phyloP scores from a whole-genome alignment of 441 rosid genomes.

The Manihot esculenta region DNA sequence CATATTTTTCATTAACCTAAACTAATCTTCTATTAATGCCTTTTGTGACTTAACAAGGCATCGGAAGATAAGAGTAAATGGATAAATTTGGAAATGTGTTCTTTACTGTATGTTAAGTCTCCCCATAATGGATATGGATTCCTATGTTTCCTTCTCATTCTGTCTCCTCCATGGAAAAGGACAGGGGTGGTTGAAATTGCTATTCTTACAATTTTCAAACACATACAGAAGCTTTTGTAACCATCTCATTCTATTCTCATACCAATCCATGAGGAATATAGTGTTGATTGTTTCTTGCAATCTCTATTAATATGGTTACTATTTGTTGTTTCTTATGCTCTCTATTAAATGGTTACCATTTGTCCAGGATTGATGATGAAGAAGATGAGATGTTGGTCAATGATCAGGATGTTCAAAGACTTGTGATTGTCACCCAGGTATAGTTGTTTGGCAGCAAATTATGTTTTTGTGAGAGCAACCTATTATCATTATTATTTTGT shows the following conservation, averaged over 20 bases:
- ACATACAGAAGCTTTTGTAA: neutral
- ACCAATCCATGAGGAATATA: neutral
- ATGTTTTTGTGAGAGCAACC: constrained; percentile 5
- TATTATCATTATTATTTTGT: too few species aligned
- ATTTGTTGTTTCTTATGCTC: constrained; percentile 2
- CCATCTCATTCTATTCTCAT: neutral
- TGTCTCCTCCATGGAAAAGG: neutral
- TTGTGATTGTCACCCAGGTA: constrained; percentile 97
- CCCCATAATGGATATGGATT: neutral
- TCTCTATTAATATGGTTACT: neutral
- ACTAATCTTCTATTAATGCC: neutral
- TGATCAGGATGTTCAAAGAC: constrained; percentile 89
- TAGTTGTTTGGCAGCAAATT: neutral
- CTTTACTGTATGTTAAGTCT: neutral
- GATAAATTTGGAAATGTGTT: neutral
- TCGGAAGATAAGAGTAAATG: neutral
- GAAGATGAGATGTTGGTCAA: constrained; percentile 68
- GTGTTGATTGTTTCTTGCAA: constrained; percentile 3
- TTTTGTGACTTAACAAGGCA: neutral
- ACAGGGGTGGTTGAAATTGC: neutral
- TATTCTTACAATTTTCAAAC: neutral
- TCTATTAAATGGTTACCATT: constrained; percentile 1
- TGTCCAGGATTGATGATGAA: constrained; percentile 68
- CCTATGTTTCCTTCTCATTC: neutral
- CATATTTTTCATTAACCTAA: neutral